Conservation (phyloP, 805 yeast genomes). For the Zygosaccharomyces siamensis region DNA sequence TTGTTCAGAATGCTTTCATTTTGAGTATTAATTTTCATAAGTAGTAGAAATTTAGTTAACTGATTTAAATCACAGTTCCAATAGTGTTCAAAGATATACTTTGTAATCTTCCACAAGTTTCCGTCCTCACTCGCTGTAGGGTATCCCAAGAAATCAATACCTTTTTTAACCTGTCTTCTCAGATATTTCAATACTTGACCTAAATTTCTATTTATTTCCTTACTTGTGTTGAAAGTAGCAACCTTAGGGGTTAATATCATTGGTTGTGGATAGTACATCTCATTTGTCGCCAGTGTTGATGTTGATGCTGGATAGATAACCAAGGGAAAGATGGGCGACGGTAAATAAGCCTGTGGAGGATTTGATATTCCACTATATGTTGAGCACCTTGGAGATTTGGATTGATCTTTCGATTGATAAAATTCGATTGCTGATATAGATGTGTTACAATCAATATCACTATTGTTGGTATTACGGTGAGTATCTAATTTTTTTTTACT, state of each 20-base stretch:
- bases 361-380: not conserved
- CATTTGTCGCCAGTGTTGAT: not conserved
- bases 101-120: conserved; percentile 32
- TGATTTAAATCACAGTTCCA: conserved; percentile 33
- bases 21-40: conserved; percentile 19
- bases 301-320: conserved; percentile 6
- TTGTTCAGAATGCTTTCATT: conserved; percentile 25
- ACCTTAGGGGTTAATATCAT: not conserved
- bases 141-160: conserved; percentile 33
- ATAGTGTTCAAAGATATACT: conserved; percentile 36
- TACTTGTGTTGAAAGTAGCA: not conserved
- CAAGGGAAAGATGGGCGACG: conserved; percentile 7
- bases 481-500: conserved; percentile 19
- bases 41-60: conserved; percentile 21
- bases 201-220: conserved; percentile 5
- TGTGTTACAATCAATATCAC: not conserved
- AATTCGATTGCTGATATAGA: not conserved
- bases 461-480: not conserved
- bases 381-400: not conserved
- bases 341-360: not conserved
- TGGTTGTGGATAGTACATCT: not conserved
- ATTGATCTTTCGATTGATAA: not conserved
- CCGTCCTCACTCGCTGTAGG: conserved; percentile 34
- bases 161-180: conserved; percentile 29
- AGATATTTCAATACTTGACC: conserved; percentile 19